Evolutionary conservation across 805 yeast species (phyloP), one percentile per base, ranked within the genome.

Genomic region (Brettanomyces naardenensis): DNA sequence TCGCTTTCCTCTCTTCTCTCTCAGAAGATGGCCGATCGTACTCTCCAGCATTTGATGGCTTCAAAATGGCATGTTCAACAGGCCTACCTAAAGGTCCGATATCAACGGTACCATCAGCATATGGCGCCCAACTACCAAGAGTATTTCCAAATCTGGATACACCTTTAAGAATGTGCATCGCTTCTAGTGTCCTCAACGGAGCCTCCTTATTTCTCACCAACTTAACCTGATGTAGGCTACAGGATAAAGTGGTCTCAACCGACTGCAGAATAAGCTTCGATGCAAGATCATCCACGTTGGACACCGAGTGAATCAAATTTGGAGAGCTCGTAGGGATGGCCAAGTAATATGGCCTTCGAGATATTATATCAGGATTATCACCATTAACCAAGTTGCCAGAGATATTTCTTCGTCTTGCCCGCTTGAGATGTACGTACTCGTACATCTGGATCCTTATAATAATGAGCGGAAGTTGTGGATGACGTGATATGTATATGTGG

Each of bases 301-400:
- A 31, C 9, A 50, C 49, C 1, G 80, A 63, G 52, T 81, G 87
- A 11, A 83, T 71, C 2, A 83, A 53, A 46, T 73, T 72, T 1
- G 87, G 80, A 3, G 89, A 77, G 37, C 79, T 77, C 43, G 68
- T 46, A 0, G 90, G 89, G 2, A 84, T 61, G 0, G 80, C 85
- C 13, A 85, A 49, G 46, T 80, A 83, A 44, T 69, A 73, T 0
- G 92, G 82, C 42, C 62, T 71, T 41, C 78, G 65, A 0, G 87
- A 74, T 0, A 69, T 44, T 5, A 77, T 63, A 43, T 61, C 75
- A 7, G 69, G 71, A 36, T 40, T 52, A 5, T 40, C 40, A 18
- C 40, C 37, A 28, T 41, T 35, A 13, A 33, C 31, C 19, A 37
- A 33, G 9, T 27, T 36, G 2, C 37, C 11, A 26, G 22, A 34